Conservation (phyloP, 257 asterid species). For the Solanum pennellii region DNA sequence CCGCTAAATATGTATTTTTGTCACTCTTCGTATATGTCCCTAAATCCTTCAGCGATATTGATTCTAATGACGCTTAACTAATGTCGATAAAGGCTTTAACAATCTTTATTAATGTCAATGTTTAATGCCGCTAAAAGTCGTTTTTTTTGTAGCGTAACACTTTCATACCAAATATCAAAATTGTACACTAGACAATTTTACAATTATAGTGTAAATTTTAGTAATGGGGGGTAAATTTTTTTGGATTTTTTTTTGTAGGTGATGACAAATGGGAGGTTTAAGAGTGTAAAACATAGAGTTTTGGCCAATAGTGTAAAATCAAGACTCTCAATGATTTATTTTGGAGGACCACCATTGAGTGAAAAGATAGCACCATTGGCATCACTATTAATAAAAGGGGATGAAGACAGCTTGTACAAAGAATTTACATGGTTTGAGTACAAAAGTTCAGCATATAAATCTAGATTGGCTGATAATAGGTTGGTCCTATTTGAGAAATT, state of each 20-base stretch:
- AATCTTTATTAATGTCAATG: no score
- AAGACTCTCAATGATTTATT: slow-evolving; percentile 28
- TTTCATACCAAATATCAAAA: no score
- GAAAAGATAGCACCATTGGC: slow-evolving; percentile 29
- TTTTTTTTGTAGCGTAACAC: no score
- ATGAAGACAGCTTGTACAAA: slow-evolving; percentile 21
- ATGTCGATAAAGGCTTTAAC: no score
- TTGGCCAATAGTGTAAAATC: slow-evolving; percentile 16
- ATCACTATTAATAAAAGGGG: slow-evolving; percentile 14
- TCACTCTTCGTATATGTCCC: no score
- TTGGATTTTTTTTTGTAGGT: slow-evolving; percentile 6
- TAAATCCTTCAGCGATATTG: no score
- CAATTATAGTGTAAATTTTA: not conserved
- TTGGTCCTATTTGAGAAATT: slow-evolving; percentile 20
- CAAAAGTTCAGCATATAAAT: slow-evolving; percentile 19
- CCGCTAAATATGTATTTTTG: no score
- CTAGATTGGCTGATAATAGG: slow-evolving; percentile 23
- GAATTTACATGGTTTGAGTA: slow-evolving; percentile 38
- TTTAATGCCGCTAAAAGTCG: no score
- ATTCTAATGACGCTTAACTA: no score
- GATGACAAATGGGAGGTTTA: slow-evolving; percentile 32
- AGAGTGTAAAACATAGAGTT: slow-evolving; percentile 26
- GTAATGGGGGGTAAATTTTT: no score
- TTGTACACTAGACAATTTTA: not conserved
- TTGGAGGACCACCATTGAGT: slow-evolving; percentile 33